Evolutionary conservation across 495 filamentous ascomycete genomes (phyloP).

Genomic region (Thozetella sp.): DNA sequence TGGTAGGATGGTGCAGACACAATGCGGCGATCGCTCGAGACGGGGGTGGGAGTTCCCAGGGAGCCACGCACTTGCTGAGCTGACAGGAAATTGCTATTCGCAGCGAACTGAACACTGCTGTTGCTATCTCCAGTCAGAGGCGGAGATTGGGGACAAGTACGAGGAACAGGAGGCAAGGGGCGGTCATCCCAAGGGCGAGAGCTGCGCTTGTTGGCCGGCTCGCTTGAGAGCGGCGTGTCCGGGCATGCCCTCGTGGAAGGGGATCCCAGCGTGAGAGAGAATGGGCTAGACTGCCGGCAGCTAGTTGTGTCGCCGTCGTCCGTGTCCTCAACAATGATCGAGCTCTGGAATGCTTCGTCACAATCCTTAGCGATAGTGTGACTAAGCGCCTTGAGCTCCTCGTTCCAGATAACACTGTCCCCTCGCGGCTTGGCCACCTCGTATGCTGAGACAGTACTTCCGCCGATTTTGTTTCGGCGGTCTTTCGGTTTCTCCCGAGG

Average conservation of each 20-base stretch:
- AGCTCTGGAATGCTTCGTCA: slow-evolving; percentile 80
- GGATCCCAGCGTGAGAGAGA: slow-evolving; percentile 22
- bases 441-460: slow-evolving; percentile 12
- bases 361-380: slow-evolving; percentile 50
- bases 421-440: slow-evolving; percentile 16
- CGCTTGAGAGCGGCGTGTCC: neutral
- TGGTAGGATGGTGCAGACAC: slow-evolving; percentile 59
- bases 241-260: slow-evolving; percentile 6
- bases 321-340: slow-evolving; percentile 51
- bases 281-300: slow-evolving; percentile 20
- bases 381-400: slow-evolving; percentile 52
- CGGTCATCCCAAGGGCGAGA: slow-evolving; percentile 32
- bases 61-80: neutral
- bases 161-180: slow-evolving; percentile 54
- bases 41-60: neutral
- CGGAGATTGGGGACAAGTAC: slow-evolving; percentile 38
- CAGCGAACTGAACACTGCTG: neutral
- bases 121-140: slow-evolving; percentile 11
- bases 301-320: slow-evolving; percentile 11
- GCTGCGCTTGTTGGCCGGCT: neutral
- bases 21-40: slow-evolving; percentile 22
- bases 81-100: neutral
- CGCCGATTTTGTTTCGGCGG: neutral
- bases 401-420: slow-evolving; percentile 35
- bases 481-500: slow-evolving; percentile 3